Conservation (phyloP, 306 rosid genomes). For the Lupinus albus region DNA sequence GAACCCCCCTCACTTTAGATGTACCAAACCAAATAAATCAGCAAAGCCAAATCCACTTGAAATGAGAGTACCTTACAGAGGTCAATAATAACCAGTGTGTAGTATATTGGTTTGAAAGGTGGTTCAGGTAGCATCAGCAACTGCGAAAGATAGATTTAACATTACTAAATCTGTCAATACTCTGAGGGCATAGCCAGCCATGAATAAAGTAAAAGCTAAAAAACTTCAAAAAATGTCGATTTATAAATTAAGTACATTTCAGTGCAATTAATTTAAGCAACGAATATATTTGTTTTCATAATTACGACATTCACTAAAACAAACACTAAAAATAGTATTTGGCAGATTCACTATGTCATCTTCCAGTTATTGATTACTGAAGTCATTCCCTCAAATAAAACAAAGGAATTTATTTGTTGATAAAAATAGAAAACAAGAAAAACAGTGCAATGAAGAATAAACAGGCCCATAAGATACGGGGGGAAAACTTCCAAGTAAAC, state of each 20-base stretch:
- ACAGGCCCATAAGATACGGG: background rate
- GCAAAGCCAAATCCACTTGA: conserved; percentile 18
- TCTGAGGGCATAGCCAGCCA: background rate
- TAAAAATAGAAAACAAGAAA: background rate
- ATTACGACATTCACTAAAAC: background rate
- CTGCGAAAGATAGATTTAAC: conserved; percentile 51
- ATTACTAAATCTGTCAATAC: conserved; percentile 20
- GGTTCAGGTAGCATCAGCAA: conserved; percentile 94
- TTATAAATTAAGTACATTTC: background rate
- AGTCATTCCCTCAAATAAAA: conserved; percentile 1
- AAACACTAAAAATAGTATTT: background rate
- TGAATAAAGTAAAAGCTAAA: conserved; percentile 20
- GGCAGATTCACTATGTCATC: background rate
- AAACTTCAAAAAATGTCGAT: conserved; percentile 28
- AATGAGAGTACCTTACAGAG: conserved; percentile 87
- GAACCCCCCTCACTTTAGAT: background rate
- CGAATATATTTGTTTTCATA: background rate
- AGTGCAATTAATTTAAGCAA: conserved; percentile 15
- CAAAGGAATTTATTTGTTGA: background rate
- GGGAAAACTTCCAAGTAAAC: background rate
- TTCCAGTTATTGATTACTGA: background rate
- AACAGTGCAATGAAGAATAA: background rate
- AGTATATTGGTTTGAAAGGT: conserved; percentile 88
- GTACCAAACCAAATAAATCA: background rate
- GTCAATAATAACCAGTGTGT: conserved; percentile 91